Evolutionary conservation across 495 filamentous ascomycete genomes (phyloP).

Genomic region (Penicillium bovifimosum): DNA sequence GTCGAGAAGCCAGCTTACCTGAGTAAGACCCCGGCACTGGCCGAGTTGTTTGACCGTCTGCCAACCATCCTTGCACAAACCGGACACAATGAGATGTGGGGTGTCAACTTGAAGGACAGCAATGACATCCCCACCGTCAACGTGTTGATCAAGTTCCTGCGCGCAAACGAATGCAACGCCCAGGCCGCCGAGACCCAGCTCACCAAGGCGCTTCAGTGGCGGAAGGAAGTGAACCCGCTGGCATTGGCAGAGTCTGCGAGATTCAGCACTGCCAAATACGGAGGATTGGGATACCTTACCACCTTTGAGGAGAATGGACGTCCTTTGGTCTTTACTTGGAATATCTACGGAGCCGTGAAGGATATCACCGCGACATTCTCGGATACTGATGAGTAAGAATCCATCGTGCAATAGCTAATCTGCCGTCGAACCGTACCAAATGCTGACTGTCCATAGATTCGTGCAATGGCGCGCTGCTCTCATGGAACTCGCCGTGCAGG

Average conservation of each 20-base stretch:
- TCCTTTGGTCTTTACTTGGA: constrained; percentile 64
- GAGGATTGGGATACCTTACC: constrained; percentile 50
- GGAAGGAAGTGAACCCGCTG: constrained; percentile 55
- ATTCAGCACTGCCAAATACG: constrained; percentile 48
- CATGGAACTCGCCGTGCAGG: constrained; percentile 73
- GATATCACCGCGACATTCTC: constrained; percentile 67
- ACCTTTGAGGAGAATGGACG: constrained; percentile 40
- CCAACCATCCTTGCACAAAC: constrained; percentile 43
- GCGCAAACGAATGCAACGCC: constrained; percentile 75
- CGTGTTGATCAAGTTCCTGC: constrained; percentile 84
- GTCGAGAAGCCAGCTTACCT: constrained; percentile 34
- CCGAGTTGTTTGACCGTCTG: constrained; percentile 36
- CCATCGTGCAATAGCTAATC: neutral
- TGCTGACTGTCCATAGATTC: constrained; percentile 49
- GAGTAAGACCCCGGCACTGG: constrained; percentile 32
- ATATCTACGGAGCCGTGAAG: constrained; percentile 80
- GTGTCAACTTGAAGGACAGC: constrained; percentile 53
- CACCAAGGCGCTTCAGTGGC: constrained; percentile 71
- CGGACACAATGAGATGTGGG: constrained; percentile 71
- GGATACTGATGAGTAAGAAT: constrained; percentile 63
- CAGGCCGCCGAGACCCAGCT: constrained; percentile 69
- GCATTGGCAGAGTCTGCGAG: constrained; percentile 36
- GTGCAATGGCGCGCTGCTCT: constrained; percentile 79
- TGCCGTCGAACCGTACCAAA: neutral
- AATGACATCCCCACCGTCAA: constrained; percentile 67